Evolutionary conservation across 345 rosid genomes (phyloP).

Genomic region (Eucalyptus polybractea): DNA sequence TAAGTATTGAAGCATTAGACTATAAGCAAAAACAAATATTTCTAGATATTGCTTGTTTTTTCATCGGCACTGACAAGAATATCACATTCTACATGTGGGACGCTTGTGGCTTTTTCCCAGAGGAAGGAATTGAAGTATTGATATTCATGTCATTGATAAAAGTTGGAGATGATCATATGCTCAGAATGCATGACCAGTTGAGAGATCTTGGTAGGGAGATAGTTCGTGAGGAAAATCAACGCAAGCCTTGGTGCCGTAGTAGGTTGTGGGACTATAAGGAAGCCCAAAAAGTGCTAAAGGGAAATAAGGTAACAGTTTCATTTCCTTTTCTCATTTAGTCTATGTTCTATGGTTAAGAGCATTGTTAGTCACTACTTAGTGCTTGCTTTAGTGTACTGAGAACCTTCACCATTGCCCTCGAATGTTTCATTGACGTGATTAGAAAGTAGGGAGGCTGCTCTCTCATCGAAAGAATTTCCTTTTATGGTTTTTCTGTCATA

Average conservation of each 20-base stretch:
- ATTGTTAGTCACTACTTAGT: too few species aligned
- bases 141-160: not conserved
- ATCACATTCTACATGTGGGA: not conserved
- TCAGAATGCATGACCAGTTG: not conserved
- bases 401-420: too few species aligned
- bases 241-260: rapidly evolving
- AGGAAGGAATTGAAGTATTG: not conserved
- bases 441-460: too few species aligned
- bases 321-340: not conserved
- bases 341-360: too few species aligned
- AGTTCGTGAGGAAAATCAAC: rapidly evolving
- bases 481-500: too few species aligned
- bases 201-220: not conserved
- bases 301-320: rapidly evolving
- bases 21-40: rapidly evolving
- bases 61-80: too few species aligned
- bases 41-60: not conserved
- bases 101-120: rapidly evolving
- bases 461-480: too few species aligned
- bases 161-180: not conserved
- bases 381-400: too few species aligned
- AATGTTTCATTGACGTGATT: too few species aligned
- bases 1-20: not conserved
- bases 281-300: not conserved
- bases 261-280: not conserved